A percentile compares a stretch with the other conserved stretches of the same genome.
Evolutionary conservation across 2,329 filamentous ascomycete genomes (phyloP).

Genomic region (Alternaria solani): DNA sequence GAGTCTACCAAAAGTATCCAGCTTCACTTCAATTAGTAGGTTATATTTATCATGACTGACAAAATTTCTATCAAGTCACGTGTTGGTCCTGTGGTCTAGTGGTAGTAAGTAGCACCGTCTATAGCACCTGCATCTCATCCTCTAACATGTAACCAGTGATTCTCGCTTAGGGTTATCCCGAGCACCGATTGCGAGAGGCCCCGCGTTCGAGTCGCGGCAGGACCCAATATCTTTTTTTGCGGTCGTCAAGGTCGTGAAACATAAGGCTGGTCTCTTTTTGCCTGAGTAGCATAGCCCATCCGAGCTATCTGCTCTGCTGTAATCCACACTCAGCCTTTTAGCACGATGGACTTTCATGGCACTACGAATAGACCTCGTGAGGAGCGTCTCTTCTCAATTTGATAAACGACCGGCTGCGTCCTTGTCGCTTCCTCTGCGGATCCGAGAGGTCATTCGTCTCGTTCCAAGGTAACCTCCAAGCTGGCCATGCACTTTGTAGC

Average conservation of each 20-base stretch:
- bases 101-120: slow-evolving; percentile 8
- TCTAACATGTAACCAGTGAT: slow-evolving; percentile 3
- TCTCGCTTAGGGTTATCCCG: slow-evolving; percentile 15
- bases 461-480: not conserved
- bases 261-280: not conserved
- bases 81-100: slow-evolving; percentile 25
- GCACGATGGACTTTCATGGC: no score
- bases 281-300: not conserved
- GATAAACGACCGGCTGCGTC: not conserved
- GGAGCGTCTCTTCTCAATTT: not conserved
- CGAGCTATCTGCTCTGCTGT: not conserved
- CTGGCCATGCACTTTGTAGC: not conserved
- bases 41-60: no score
- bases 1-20: no score
- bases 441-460: not conserved
- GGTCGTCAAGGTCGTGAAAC: not conserved
- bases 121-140: not conserved
- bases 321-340: no score
- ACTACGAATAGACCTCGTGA: not conserved
- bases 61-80: not conserved
- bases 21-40: no score
- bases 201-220: slow-evolving; percentile 31
- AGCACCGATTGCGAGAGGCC: slow-evolving; percentile 28
- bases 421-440: not conserved
- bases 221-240: slow-evolving; percentile 20